phyloP scores from a whole-genome alignment of 768 basidiomycete species.

The Pulveroboletus sp. region DNA sequence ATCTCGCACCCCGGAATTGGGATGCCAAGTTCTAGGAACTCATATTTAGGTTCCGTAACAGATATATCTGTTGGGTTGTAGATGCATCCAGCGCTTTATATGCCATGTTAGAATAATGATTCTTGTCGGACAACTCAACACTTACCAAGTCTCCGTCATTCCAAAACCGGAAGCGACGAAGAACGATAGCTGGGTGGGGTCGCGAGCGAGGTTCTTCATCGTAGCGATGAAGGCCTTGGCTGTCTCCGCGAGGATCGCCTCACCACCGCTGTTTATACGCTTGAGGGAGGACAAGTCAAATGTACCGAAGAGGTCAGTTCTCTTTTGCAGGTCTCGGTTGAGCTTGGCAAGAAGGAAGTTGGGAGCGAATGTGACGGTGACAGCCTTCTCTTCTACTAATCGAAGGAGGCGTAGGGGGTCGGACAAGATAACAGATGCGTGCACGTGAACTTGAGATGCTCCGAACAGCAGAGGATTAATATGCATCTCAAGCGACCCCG shows the following conservation, averaged over 20 bases:
- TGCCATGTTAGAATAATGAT: background rate
- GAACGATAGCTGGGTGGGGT: slow-evolving; percentile 15
- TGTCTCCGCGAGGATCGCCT: slow-evolving; percentile 10
- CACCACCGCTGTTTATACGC: background rate
- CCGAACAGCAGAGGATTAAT: slow-evolving; percentile 32
- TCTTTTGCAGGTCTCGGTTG: background rate
- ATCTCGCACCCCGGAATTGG: too few species aligned
- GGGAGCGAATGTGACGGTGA: slow-evolving; percentile 15
- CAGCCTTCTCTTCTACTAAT: slow-evolving; percentile 33
- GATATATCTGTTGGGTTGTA: slow-evolving; percentile 4
- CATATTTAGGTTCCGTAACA: background rate
- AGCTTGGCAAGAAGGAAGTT: background rate
- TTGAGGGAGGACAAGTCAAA: slow-evolving; percentile 29
- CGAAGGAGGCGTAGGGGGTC: slow-evolving; percentile 12
- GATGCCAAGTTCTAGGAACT: too few species aligned
- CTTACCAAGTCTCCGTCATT: background rate
- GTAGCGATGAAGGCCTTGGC: slow-evolving; percentile 33
- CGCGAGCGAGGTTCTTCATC: slow-evolving; percentile 21
- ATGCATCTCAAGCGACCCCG: slow-evolving; percentile 36
- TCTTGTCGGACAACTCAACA: background rate
- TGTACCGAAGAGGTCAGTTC: slow-evolving; percentile 13
- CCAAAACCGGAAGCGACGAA: slow-evolving; percentile 31
- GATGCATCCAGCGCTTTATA: background rate
- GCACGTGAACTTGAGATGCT: slow-evolving; percentile 13
- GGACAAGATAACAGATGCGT: slow-evolving; percentile 13